Evolutionary conservation across 345 rosid species (phyloP).

Genomic region (Sonneratia caseolaris): DNA sequence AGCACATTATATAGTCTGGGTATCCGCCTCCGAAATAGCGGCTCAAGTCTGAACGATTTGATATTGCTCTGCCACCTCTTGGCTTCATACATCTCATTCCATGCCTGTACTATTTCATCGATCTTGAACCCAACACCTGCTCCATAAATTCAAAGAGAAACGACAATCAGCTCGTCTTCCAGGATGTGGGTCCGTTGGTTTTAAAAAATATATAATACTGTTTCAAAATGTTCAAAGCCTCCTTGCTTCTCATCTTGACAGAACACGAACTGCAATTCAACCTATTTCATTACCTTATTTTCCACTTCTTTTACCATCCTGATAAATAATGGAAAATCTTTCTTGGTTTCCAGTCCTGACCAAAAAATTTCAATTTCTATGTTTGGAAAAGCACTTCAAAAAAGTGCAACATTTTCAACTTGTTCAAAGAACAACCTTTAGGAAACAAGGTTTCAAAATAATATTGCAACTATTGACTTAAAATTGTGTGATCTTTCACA

Average conservation of each 20-base stretch:
- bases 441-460: not conserved
- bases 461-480: not conserved
- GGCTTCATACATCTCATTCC: slow-evolving; percentile 72
- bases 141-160: not conserved
- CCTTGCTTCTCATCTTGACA: no score
- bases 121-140: slow-evolving; percentile 59
- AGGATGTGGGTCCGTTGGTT: not conserved
- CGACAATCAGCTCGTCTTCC: not conserved
- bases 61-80: slow-evolving; percentile 46
- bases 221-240: no score
- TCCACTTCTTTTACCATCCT: no score
- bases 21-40: slow-evolving; percentile 51
- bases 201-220: no score
- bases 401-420: not conserved
- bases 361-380: not conserved
- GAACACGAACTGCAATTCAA: no score
- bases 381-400: not conserved
- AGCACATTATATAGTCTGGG: slow-evolving; percentile 41
- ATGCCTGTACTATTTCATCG: slow-evolving; percentile 69
- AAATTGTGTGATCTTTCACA: not conserved
- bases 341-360: not conserved
- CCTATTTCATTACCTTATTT: no score
- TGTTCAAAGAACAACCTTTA: not conserved
- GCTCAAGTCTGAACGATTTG: slow-evolving; percentile 59
- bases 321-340: no score